A percentile compares a stretch with the other conserved stretches of the same genome.
Conservation (phyloP, 192 early-diverging fungal species). For the Coemansia sp. region DNA sequence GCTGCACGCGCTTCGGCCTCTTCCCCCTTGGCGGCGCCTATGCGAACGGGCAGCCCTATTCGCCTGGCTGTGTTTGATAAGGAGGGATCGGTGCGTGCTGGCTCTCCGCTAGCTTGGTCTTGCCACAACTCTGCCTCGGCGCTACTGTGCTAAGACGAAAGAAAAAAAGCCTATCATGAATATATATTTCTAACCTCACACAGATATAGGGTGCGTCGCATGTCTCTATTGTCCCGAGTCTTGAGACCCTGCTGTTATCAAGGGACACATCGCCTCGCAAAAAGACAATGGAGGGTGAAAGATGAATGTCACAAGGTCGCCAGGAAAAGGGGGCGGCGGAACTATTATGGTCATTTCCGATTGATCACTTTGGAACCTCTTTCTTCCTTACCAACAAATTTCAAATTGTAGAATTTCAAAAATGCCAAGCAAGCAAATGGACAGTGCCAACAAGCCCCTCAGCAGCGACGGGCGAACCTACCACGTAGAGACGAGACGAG, state of each 20-base stretch:
- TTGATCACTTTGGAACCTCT: too few relatives aligned
- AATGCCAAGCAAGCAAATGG: conserved; percentile 39
- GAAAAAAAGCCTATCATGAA: conserved; percentile 1
- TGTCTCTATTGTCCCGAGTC: too few relatives aligned
- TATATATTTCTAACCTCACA: not conserved
- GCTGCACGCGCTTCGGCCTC: not conserved
- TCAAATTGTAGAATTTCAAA: not conserved
- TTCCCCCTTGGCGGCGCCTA: conserved; percentile 14
- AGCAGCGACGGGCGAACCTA: conserved; percentile 76
- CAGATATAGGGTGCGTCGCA: not conserved
- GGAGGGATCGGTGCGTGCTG: conserved; percentile 31
- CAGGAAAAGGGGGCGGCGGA: not conserved
- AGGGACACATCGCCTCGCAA: too few relatives aligned
- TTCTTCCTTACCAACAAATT: not conserved
- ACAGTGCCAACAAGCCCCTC: conserved; percentile 79
- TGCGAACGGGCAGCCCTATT: conserved; percentile 39
- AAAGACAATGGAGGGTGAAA: too few relatives aligned
- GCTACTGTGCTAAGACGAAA: conserved; percentile 38
- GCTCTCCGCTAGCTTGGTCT: conserved; percentile 46
- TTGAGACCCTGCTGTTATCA: too few relatives aligned
- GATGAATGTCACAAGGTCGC: too few relatives aligned
- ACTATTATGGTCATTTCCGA: too few relatives aligned
- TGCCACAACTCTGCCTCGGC: conserved; percentile 26
- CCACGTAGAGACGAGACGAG: conserved; percentile 73
- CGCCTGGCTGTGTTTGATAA: conserved; percentile 32